Evolutionary conservation across 208 protist genomes (phyloP).

Genomic region (Acanthamoeba healyi): DNA sequence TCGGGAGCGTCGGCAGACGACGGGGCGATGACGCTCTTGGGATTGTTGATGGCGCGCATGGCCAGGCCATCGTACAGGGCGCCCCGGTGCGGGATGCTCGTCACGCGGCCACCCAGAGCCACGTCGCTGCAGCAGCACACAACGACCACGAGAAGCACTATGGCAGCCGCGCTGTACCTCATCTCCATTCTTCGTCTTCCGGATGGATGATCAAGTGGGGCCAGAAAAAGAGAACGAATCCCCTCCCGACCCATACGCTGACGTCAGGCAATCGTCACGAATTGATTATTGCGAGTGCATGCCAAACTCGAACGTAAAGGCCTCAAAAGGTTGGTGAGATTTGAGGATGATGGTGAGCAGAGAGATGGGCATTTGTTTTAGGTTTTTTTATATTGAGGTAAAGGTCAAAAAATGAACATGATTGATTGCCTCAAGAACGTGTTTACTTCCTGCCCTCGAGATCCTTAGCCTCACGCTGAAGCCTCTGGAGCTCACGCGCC

Average conservation of each 20-base stretch:
- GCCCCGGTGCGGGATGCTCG: conserved; percentile 36
- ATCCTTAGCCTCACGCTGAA: conserved; percentile 67
- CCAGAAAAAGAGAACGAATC: not conserved
- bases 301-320: too few relatives aligned
- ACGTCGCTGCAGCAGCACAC: conserved; percentile 5
- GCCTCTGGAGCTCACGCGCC: conserved; percentile 57
- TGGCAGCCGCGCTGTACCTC: not conserved
- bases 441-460: conserved; percentile 62
- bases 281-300: not conserved
- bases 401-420: not conserved
- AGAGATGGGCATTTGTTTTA: not conserved
- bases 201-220: too few relatives aligned
- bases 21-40: not conserved
- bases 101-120: conserved; percentile 18
- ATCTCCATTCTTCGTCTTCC: not conserved
- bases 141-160: too few relatives aligned
- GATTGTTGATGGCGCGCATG: not conserved
- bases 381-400: conserved; percentile 16
- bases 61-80: conserved; percentile 31
- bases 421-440: not conserved
- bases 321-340: not conserved
- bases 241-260: too few relatives aligned
- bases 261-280: too few relatives aligned
- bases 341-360: too few relatives aligned
- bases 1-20: conserved; percentile 23